Base-by-base conservation (phyloP, 495 filamentous ascomycete species). In the Aspergillus affinis region DNA sequence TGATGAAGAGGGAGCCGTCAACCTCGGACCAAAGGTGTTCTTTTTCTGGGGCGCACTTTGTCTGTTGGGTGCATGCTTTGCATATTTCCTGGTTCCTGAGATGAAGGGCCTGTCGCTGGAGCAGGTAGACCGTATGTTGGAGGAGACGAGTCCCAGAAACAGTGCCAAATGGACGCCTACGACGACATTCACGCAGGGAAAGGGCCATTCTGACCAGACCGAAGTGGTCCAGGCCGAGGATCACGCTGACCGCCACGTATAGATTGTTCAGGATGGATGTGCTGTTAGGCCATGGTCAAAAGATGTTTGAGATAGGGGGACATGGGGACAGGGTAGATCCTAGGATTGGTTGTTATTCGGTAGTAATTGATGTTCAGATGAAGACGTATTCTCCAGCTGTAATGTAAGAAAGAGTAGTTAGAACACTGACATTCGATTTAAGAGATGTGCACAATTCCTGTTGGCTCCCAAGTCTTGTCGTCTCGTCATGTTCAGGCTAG, bases 361-460 rank as follows among this genome's bases (percentile, higher is more conserved):
- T 45, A 45, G 41, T 45, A 45, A 45, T 45, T 45, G n/a, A 45
- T 45, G 41, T 17, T 45, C 41, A 45, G 41, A 17, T 8, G 41
- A 45, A 45, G 41, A 45, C n/a, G n/a, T n/a, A n/a, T n/a, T n/a
- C n/a, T n/a, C n/a, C n/a, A n/a, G n/a, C n/a, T n/a, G n/a, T n/a
- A n/a, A n/a, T n/a, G n/a, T n/a, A 45, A 45, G 9, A 8, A 45
- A 45, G 41, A 45, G 41, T 45, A 45, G 41, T 45, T 45, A 45
- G 41, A 45, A 45, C 17, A 45, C 8, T 45, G 41, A 45, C 41
- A 45, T 45, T 8, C 41, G 41, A 45, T 45, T 45, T 8, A 45
- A 45, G 41, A 45, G 41, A 45, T 45, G 41, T 45, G 41, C 41
- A 45, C 41, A 45, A 9, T 45, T 45, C n/a, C n/a, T n/a, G n/a